These are phyloP conservation scores for Pleurotus salmoneostramineus DNA, from an alignment of 768 basidiomycete species.

Conservation along the genomic window DNA sequence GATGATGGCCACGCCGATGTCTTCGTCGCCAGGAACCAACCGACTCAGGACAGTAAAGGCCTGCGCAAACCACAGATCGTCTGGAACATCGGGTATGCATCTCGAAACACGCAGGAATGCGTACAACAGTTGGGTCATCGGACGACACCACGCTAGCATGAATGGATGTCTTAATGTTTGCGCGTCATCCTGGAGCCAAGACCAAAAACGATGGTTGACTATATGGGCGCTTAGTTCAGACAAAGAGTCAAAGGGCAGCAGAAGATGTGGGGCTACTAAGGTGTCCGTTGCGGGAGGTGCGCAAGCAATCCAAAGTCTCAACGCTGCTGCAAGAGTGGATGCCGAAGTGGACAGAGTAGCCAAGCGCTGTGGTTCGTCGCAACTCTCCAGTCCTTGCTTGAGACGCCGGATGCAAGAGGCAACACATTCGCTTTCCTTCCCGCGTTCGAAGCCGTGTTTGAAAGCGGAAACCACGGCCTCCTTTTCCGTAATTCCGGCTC, in stretches of 20 bases:
- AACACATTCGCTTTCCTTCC: constrained; percentile 28
- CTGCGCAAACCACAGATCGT: constrained; percentile 65
- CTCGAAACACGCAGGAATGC: constrained; percentile 58
- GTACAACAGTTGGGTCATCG: constrained; percentile 50
- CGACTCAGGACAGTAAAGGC: constrained; percentile 51
- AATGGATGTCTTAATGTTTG: constrained; percentile 15
- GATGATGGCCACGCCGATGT: constrained; percentile 39
- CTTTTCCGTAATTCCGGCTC: constrained; percentile 64
- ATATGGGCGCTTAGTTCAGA: constrained; percentile 49
- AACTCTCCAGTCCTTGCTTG: constrained; percentile 17
- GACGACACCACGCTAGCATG: constrained; percentile 38
- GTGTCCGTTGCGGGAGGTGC: constrained; percentile 36
- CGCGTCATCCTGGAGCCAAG: constrained; percentile 10
- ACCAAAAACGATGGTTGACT: constrained; percentile 51
- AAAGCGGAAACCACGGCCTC: constrained; percentile 30
- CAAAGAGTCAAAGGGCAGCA: constrained; percentile 53
- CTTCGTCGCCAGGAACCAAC: constrained; percentile 76
- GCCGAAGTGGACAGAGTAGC: constrained; percentile 18
- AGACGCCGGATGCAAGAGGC: constrained; percentile 22
- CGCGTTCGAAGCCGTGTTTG: constrained; percentile 35
- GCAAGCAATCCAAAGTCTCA: constrained; percentile 66
- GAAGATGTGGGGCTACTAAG: constrained; percentile 52
- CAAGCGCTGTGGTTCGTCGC: constrained; percentile 12
- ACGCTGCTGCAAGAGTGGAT: constrained; percentile 37
- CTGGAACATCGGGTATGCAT: constrained; percentile 48